Evolutionary conservation across 176 grass and related monocot genomes (phyloP), one percentile per base, ranked within the genome.

Genomic region (Zizania latifolia): DNA sequence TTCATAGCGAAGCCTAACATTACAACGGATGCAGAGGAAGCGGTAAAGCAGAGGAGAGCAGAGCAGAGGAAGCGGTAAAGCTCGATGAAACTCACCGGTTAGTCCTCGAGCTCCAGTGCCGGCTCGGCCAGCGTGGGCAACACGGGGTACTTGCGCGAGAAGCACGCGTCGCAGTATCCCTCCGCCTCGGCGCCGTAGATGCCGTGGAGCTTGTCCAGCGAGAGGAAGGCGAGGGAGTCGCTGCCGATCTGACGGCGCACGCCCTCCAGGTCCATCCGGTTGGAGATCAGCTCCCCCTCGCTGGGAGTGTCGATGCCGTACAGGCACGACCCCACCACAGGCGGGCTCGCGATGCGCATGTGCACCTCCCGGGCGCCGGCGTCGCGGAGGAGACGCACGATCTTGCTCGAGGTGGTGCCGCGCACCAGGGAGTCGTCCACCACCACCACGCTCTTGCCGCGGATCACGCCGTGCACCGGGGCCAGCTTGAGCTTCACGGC

Each of bases 401-500:
- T 90, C 85, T 90, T 90, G 78, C 86, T 86, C 22, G 87, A 88
- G 4, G 92, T 94, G 57, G 84, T 94, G 44, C 92, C 92, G 2
- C 92, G 85, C 22, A 94, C 92, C 58, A 94, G 83, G 2, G 92
- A 94, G 75, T 94, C 92, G 70, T 94, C 92, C 34, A 94, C 78
- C 23, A 94, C 92, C 23, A 94, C 92, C 17, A 94, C 85, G 79
- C 88, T 90, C 80, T 86, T 87, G 24, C 85, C 88, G 0, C 34
- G 26, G 74, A 94, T 82, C 31, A 94, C 85, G 46, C 85, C 88
- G 21, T 38, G 57, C 61, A 94, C 75, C 2, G 92, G 81, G 2
- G 87, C 74, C 50, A 94, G 88, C 88, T 94, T 94, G 2, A 91
- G 85, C 75, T 90, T 90, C 28, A 94, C 88, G 16, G 82, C 78